A percentile compares a stretch with the other conserved stretches of the same genome.
These are phyloP conservation scores for Symbiodinium pilosum DNA, from an alignment of 73 alveolate species.

Conservation along the genomic window DNA sequence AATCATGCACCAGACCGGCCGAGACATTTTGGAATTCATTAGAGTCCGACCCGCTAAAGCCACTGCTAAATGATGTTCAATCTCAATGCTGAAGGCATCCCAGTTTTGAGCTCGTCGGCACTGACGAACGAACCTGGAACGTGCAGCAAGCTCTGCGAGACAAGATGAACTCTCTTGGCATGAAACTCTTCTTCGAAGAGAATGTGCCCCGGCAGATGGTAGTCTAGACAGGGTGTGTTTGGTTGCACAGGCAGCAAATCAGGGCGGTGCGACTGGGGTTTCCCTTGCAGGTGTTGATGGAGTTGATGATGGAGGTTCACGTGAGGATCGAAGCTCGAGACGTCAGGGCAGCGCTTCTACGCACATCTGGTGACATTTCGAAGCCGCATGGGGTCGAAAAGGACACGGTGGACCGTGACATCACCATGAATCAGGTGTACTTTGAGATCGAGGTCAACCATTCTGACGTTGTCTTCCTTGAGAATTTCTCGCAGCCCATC, in stretches of 20 bases:
- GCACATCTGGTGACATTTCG: background rate
- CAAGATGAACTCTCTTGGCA: constrained; percentile 23
- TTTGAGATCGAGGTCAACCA: constrained; percentile 50
- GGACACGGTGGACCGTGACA: background rate
- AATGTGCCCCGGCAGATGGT: background rate
- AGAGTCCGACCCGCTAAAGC: too few relatives aligned
- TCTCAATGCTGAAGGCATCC: constrained; percentile 10
- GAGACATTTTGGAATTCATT: too few relatives aligned
- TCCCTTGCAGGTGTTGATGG: constrained; percentile 21
- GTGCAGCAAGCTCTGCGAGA: constrained; percentile 23
- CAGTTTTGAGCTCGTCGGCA: constrained; percentile 24
- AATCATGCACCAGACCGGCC: too few relatives aligned
- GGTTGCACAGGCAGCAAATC: too few relatives aligned
- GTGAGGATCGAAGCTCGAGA: constrained; percentile 48
- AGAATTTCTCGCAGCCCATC: constrained; percentile 1
- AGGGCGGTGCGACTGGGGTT: background rate
- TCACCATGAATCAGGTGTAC: constrained; percentile 41
- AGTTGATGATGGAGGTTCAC: constrained; percentile 54
- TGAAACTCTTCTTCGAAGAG: constrained; percentile 77
- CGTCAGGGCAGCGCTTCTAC: constrained; percentile 28
- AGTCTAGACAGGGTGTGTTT: background rate
- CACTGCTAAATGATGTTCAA: too few relatives aligned
- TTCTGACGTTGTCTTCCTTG: constrained; percentile 45
- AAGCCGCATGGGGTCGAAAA: background rate
- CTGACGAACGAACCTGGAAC: constrained; percentile 46